Evolutionary conservation across 2,329 filamentous ascomycete species (phyloP), one percentile per base, ranked within the genome.

Genomic region (Trichoderma sp.): DNA sequence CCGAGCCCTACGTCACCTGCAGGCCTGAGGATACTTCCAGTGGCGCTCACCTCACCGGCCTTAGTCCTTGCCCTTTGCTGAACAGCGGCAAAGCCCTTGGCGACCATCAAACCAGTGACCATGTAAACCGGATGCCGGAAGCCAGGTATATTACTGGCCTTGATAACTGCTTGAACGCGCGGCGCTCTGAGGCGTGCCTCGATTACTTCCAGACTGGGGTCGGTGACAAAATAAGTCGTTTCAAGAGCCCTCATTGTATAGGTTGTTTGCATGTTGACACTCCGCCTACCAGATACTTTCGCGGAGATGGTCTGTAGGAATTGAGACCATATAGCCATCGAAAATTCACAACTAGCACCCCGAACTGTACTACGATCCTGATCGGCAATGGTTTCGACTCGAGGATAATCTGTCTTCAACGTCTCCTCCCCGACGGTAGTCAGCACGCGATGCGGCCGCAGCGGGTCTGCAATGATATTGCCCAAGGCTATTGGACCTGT

Each of bases 61-160:
- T 35, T 61, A 43, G 19, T 40, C 33, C 27, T 61, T 24, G 16
- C 58, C 35, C 10, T 61, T 29, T 61, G 33, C 13, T 43, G 19
- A 43, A 43, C n/a, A n/a, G 35, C 58, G 5, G 58, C n/a, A 27
- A 61, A 61, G 16, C 58, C 58, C 58, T 43, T 61, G 43, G 58
- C 58, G 19, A 61, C 37, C 58, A 61, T 61, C 58, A 61, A n/a
- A 16, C 58, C 58, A 43, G 58, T 61, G 2, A 61, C 58, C 58
- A 61, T 61, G 27, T 61, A 61, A 13, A 61, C 58, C 16, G 35
- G 37, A 27, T 61, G 58, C 16, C 58, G 58, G 4, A 43, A 43
- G 5, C 58, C 35, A 21, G 35, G 58, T 5, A 61, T 43, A 19
- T 43, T 43, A 16, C 58, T 29, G 43, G 58, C 14, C 35, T 61